These are phyloP conservation scores for Choanephora cucurbitarum DNA, from an alignment of 371 early-diverging fungal species.

Conservation along the genomic window DNA sequence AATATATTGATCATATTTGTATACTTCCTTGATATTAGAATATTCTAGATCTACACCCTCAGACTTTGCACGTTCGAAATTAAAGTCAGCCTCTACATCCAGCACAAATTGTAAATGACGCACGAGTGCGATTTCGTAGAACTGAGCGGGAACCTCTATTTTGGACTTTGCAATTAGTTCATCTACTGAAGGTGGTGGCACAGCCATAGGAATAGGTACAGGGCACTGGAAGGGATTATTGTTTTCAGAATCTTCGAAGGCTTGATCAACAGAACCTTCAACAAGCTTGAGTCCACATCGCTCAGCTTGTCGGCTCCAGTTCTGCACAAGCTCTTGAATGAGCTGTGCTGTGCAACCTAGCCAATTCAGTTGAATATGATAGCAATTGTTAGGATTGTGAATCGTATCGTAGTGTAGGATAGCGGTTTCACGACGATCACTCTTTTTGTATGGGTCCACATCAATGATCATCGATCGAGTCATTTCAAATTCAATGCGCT, in stretches of 20 bases:
- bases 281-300: slow-evolving; percentile 88
- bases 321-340: slow-evolving; percentile 84
- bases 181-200: slow-evolving; percentile 63
- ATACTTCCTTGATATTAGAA: slow-evolving; percentile 70
- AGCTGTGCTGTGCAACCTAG: slow-evolving; percentile 90
- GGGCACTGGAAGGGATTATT: slow-evolving; percentile 92
- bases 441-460: slow-evolving; percentile 74
- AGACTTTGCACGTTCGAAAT: slow-evolving; percentile 53
- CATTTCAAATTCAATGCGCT: slow-evolving; percentile 45
- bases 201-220: slow-evolving; percentile 65
- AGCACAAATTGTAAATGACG: slow-evolving; percentile 85
- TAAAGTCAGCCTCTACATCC: slow-evolving; percentile 89
- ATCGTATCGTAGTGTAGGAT: slow-evolving; percentile 89
- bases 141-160: slow-evolving; percentile 66
- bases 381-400: slow-evolving; percentile 86
- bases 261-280: slow-evolving; percentile 90
- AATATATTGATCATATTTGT: slow-evolving; percentile 86
- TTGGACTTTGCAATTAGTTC: slow-evolving; percentile 42
- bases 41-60: slow-evolving; percentile 59
- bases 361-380: slow-evolving; percentile 96
- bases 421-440: slow-evolving; percentile 81
- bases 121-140: slow-evolving; percentile 83
- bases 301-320: slow-evolving; percentile 87
- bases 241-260: slow-evolving; percentile 61
- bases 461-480: slow-evolving; percentile 73